Conservation (phyloP, 1,139 yeast genomes). For the Geotrichum fermentans region DNA sequence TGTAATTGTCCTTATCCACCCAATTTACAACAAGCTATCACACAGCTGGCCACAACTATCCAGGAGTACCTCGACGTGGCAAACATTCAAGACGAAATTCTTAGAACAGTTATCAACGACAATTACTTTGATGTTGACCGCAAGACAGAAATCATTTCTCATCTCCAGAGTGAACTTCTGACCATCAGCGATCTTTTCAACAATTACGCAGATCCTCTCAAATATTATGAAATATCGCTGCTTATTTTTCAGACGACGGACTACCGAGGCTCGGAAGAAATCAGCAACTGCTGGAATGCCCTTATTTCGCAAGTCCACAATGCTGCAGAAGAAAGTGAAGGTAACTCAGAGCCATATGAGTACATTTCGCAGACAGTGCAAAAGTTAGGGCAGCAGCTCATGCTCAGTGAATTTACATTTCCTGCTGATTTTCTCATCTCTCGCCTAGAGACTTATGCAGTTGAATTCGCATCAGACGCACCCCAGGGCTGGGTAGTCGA, state of each 20-base stretch:
- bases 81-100: slow-evolving; percentile 76
- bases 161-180: slow-evolving; percentile 60
- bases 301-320: slow-evolving; percentile 30
- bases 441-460: slow-evolving; percentile 41
- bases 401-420: slow-evolving; percentile 67
- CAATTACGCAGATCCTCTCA: slow-evolving; percentile 80
- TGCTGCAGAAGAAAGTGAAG: slow-evolving; percentile 34
- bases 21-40: slow-evolving; percentile 54
- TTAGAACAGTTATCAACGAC: slow-evolving; percentile 58
- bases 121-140: slow-evolving; percentile 48
- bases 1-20: slow-evolving; percentile 84
- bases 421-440: slow-evolving; percentile 72
- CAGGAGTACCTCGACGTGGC: slow-evolving; percentile 86
- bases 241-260: slow-evolving; percentile 79
- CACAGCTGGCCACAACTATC: slow-evolving; percentile 61
- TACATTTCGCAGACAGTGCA: slow-evolving; percentile 41
- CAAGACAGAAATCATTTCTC: slow-evolving; percentile 44
- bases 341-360: slow-evolving; percentile 32
- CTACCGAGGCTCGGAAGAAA: slow-evolving; percentile 39
- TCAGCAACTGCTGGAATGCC: slow-evolving; percentile 38
- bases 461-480: slow-evolving; percentile 40
- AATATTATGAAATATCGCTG: slow-evolving; percentile 78
- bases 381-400: slow-evolving; percentile 47
- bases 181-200: slow-evolving; percentile 78
- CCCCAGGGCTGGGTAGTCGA: slow-evolving; percentile 57